Evolutionary conservation across 371 early-diverging fungal genomes (phyloP), one percentile per base, ranked within the genome.

Genomic region (Mucor piriformis): DNA sequence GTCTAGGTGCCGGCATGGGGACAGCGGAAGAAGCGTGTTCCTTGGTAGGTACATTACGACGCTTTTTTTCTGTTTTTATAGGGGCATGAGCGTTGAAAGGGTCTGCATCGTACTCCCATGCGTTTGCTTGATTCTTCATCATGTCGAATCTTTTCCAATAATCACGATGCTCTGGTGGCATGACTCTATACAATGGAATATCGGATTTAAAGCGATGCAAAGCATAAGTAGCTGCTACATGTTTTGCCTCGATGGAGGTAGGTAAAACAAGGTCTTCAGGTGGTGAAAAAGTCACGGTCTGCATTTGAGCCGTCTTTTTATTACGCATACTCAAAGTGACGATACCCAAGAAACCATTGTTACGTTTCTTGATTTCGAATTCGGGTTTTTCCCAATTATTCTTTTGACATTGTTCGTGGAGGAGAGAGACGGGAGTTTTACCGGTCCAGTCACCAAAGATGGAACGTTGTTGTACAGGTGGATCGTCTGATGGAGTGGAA

Each of bases 371-470:
- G 54, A 83, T 76, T 20, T 86, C 87, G 64, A 87, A 87, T 2
- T 74, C 71, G 0, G 92, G 87, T 38, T 91, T 88, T 48, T 87
- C 83, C 95, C 95, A 95, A 15, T 76, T 85, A 21, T 77, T 68
- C 59, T 86, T 86, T 59, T 91, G 90, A 63, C 90, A 88, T 50
- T 89, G 89, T 58, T 93, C 93, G 66, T 90, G 82, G 6, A 95
- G 73, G 2, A 92, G 72, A 4, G 86, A 83, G 3, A 87, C 83
- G 0, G 95, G 94, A 0, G 91, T 90, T 55, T 92, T 92, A 53
- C 95, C 95, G 0, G 93, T 93, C 94, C 93, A 92, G 29, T 82
- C 81, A 8, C 85, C 88, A 69, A 92, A 93, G 38, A 88, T 78
- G 32, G 70, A 66, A 29, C 67, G 72, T 49, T 67, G 69, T 40